Percentiles rank a stretch among this genome's conserved stretches.
Conservation (phyloP, 2,329 filamentous ascomycete species). For the Arthrocladium fulminans region DNA sequence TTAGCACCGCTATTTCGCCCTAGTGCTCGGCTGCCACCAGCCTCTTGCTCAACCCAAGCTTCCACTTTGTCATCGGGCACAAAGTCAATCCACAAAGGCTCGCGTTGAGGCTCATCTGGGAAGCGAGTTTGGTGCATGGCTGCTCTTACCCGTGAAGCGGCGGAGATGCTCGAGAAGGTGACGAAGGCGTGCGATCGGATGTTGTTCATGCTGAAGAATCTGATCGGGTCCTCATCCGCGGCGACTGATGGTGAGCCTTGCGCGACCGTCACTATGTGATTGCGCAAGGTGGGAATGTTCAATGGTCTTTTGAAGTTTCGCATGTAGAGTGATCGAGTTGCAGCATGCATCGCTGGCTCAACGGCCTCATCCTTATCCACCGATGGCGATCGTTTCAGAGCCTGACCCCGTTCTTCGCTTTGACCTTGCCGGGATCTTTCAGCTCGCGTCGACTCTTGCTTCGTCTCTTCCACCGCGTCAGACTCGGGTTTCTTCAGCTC, state of each 20-base stretch:
- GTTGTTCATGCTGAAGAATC: constrained; percentile 67
- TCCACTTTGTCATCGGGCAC: constrained; percentile 65
- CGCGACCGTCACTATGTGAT: constrained; percentile 62
- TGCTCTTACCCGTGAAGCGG: constrained; percentile 67
- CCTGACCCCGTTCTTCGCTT: constrained; percentile 28
- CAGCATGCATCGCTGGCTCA: constrained; percentile 57
- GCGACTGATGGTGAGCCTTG: constrained; percentile 43
- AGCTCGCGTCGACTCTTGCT: constrained; percentile 9
- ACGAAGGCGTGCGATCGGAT: constrained; percentile 85
- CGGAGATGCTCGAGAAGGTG: constrained; percentile 57
- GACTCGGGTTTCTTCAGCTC: neutral
- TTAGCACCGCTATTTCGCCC: constrained; percentile 37
- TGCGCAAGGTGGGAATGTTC: constrained; percentile 56
- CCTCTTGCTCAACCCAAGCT: constrained; percentile 66
- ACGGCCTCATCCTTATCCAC: constrained; percentile 28
- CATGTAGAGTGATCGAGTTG: constrained; percentile 76
- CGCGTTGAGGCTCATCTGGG: constrained; percentile 78
- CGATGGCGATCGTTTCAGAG: constrained; percentile 23
- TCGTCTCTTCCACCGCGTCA: neutral
- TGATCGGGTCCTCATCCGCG: constrained; percentile 48
- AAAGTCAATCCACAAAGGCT: constrained; percentile 81
- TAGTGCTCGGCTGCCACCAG: constrained; percentile 32
- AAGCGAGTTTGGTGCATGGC: constrained; percentile 70
- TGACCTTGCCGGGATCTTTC: constrained; percentile 16
- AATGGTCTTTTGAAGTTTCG: constrained; percentile 83